phyloP scores from a whole-genome alignment of 768 basidiomycete genomes.

The Rhizopogon vulgaris region DNA sequence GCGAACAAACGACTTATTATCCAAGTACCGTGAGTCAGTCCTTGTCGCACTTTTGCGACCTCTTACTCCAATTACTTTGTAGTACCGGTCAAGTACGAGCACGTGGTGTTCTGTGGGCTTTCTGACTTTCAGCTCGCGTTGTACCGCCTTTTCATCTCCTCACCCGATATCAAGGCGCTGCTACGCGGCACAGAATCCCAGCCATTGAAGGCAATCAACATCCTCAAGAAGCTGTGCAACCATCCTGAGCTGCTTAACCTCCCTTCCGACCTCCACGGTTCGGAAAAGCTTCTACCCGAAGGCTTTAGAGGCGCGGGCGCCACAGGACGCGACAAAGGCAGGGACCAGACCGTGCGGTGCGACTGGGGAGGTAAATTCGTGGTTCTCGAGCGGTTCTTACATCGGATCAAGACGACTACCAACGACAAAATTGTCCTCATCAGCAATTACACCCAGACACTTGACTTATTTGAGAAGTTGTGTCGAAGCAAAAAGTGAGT shows the following conservation, averaged over 20 bases:
- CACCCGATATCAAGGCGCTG: conserved; percentile 86
- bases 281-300: conserved; percentile 73
- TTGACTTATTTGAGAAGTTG: conserved; percentile 88
- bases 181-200: conserved; percentile 85
- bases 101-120: conserved; percentile 88
- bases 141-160: conserved; percentile 87
- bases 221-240: conserved; percentile 93
- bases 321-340: conserved; percentile 35
- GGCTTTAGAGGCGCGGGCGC: conserved; percentile 58
- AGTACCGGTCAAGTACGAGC: conserved; percentile 99
- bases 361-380: conserved; percentile 91
- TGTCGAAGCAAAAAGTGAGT: conserved; percentile 78
- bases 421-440: conserved; percentile 95
- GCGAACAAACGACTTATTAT: conserved; percentile 87
- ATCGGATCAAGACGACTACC: conserved; percentile 73
- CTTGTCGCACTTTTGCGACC: not conserved
- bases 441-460: conserved; percentile 93
- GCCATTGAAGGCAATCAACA: conserved; percentile 93
- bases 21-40: conserved; percentile 77
- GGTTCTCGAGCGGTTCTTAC: conserved; percentile 88
- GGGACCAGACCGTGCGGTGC: conserved; percentile 53
- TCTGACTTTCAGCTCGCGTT: conserved; percentile 80
- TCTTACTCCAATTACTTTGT: conserved; percentile 9
- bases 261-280: conserved; percentile 78
- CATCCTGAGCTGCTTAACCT: conserved; percentile 88